A percentile compares a stretch with the other conserved stretches of the same genome.
Evolutionary conservation across 2,329 filamentous ascomycete species (phyloP).

Genomic region (Colletotrichum cordylinicola): DNA sequence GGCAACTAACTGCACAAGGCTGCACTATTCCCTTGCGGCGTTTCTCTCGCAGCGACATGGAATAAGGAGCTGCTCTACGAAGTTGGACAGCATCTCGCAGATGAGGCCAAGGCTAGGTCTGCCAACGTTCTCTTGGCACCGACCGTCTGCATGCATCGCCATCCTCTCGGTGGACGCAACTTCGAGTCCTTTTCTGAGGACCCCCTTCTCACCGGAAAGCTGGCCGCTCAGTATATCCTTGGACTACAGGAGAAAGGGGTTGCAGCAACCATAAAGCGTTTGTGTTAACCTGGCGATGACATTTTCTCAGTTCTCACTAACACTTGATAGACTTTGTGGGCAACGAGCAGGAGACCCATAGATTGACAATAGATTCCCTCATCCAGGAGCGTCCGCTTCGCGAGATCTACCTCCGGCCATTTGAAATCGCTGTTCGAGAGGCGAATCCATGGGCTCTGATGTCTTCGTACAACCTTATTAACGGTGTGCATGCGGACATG

Average conservation of each 20-base stretch:
- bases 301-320: constrained; percentile 8
- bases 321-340: constrained; percentile 62
- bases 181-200: constrained; percentile 91
- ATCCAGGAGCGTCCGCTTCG: constrained; percentile 70
- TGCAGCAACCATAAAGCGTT: constrained; percentile 80
- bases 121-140: constrained; percentile 77
- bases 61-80: constrained; percentile 73
- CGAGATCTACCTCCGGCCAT: constrained; percentile 77
- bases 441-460: constrained; percentile 74
- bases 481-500: constrained; percentile 66
- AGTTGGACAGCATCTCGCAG: constrained; percentile 73
- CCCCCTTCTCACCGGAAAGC: constrained; percentile 75
- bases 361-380: constrained; percentile 68
- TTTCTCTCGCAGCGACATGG: constrained; percentile 82
- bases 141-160: constrained; percentile 82
- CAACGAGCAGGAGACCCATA: constrained; percentile 76
- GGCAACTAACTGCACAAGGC: constrained; percentile 49
- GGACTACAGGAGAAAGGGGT: constrained; percentile 77
- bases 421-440: constrained; percentile 74
- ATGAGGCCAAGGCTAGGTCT: constrained; percentile 75
- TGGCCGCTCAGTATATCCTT: constrained; percentile 75
- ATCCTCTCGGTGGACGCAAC: constrained; percentile 82
- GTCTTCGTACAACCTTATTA: constrained; percentile 72
- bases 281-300: constrained; percentile 22
- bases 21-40: constrained; percentile 79